Evolutionary conservation across 1,284 basidiomycete species (phyloP).

Genomic region (Tilletia indica): DNA sequence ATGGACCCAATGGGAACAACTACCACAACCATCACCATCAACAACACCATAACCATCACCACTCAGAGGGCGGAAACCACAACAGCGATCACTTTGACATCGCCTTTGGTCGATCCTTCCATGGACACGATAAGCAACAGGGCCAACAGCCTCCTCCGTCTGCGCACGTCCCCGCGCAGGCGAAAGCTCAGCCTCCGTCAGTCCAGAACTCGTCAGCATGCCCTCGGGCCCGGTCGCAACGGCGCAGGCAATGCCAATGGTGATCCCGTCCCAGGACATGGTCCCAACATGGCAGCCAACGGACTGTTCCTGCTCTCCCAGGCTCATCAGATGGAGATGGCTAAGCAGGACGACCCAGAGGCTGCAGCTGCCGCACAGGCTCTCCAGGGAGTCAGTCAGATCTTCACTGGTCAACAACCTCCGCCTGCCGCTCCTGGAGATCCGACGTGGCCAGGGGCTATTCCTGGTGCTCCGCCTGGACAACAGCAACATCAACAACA

Average conservation of each 20-base stretch:
- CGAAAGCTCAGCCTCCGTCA: conserved; percentile 25
- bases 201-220: conserved; percentile 36
- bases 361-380: conserved; percentile 17
- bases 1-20: neutral
- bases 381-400: conserved; percentile 19
- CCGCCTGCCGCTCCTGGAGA: conserved; percentile 23
- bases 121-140: conserved; percentile 15
- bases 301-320: conserved; percentile 89
- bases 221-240: conserved; percentile 20
- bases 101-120: conserved; percentile 38
- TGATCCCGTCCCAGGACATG: conserved; percentile 26
- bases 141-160: conserved; percentile 15
- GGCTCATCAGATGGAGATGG: conserved; percentile 83
- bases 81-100: conserved; percentile 23
- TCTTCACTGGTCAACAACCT: conserved; percentile 24
- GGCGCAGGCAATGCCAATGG: conserved; percentile 60
- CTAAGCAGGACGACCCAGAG: conserved; percentile 78
- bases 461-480: conserved; percentile 24
- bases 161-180: conserved; percentile 17
- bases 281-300: conserved; percentile 66
- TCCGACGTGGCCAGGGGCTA: conserved; percentile 1
- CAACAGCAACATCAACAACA: conserved; percentile 23
- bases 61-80: neutral
- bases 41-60: conserved; percentile 22
- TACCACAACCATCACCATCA: conserved; percentile 21